Conservation (phyloP, 805 yeast species). For the Jamesozyma rosinii region DNA sequence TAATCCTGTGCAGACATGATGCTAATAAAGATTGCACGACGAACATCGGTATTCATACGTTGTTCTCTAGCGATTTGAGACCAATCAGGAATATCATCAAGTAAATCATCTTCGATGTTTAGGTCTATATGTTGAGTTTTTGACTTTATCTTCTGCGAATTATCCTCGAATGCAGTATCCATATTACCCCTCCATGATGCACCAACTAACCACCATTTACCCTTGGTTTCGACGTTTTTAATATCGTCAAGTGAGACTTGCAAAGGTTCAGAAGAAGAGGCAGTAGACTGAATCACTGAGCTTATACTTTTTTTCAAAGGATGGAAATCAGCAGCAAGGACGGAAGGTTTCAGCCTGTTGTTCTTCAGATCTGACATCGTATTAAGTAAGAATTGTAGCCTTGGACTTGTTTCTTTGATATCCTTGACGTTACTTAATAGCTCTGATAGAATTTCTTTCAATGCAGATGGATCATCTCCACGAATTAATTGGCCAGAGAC, state of each 20-base stretch:
- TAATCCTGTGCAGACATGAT: slow-evolving; percentile 93
- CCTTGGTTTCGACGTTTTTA: slow-evolving; percentile 61
- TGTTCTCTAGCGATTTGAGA: slow-evolving; percentile 73
- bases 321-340: slow-evolving; percentile 25
- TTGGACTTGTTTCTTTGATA: slow-evolving; percentile 47
- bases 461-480: slow-evolving; percentile 78
- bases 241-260: slow-evolving; percentile 76
- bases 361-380: slow-evolving; percentile 78
- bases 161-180: slow-evolving; percentile 22
- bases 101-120: slow-evolving; percentile 45
- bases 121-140: slow-evolving; percentile 22
- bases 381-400: slow-evolving; percentile 77
- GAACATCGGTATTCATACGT: slow-evolving; percentile 89
- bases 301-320: slow-evolving; percentile 42
- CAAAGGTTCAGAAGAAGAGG: slow-evolving; percentile 50
- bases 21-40: slow-evolving; percentile 88
- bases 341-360: slow-evolving; percentile 54
- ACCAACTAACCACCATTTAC: slow-evolving; percentile 99
- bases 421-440: slow-evolving; percentile 19
- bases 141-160: slow-evolving; percentile 14
- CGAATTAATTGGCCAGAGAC: slow-evolving; percentile 79
- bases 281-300: slow-evolving; percentile 36
- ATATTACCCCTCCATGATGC: slow-evolving; percentile 87
- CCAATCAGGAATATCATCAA: slow-evolving; percentile 79
- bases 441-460: slow-evolving; percentile 61